phyloP scores from a whole-genome alignment of 768 basidiomycete species.

The Pleurotus salmoneostramineus region DNA sequence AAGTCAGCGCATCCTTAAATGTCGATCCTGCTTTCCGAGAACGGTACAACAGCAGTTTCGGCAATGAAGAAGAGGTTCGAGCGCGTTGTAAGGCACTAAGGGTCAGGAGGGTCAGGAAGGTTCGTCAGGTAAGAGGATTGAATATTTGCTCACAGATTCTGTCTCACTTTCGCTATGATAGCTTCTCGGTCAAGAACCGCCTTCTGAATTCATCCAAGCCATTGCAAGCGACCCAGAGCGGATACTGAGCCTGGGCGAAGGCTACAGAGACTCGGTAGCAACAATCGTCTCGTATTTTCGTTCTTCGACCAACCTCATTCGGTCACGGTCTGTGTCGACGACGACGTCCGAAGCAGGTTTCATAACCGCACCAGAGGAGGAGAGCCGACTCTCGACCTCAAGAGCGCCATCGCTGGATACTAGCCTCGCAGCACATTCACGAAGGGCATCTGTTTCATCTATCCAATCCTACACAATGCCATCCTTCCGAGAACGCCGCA shows the following conservation, averaged over 20 bases:
- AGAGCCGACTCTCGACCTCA: not conserved
- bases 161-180: conserved; percentile 14
- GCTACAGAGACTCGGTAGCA: conserved; percentile 18
- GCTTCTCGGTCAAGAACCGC: conserved; percentile 50
- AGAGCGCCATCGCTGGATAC: not conserved
- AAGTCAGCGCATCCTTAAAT: not conserved
- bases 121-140: conserved; percentile 37
- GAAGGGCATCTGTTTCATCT: not conserved
- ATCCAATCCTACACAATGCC: not conserved
- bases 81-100: conserved; percentile 34
- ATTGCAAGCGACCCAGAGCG: conserved; percentile 19
- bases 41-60: conserved; percentile 18
- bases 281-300: conserved; percentile 11
- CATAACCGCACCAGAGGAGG: conserved; percentile 6
- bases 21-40: conserved; percentile 12
- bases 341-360: conserved; percentile 2
- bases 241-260: not conserved
- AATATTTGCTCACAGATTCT: not conserved
- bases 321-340: conserved; percentile 13
- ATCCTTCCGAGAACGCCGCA: conserved; percentile 28
- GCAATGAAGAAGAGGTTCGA: conserved; percentile 13
- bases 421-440: not conserved
- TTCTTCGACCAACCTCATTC: not conserved
- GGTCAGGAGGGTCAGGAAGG: conserved; percentile 46
- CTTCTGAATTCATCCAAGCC: conserved; percentile 32